A percentile compares a stretch with the other conserved stretches of the same genome.
Evolutionary conservation across 2,329 filamentous ascomycete species (phyloP).

Genomic region (Claviceps pusilla): DNA sequence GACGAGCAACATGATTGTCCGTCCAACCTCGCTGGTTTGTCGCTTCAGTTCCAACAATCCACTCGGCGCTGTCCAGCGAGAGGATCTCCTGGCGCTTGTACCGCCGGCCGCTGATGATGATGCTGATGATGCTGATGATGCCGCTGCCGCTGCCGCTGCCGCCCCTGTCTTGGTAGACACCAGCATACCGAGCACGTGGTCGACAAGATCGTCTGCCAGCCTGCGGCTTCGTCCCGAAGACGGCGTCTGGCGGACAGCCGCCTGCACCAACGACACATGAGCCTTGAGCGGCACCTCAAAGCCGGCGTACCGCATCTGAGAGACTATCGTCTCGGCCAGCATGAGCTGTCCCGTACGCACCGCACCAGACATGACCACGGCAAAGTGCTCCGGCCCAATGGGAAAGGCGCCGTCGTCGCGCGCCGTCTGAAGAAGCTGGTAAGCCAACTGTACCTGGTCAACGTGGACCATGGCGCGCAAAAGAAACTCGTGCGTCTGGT

Average conservation of each 20-base stretch:
- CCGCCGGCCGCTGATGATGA: background rate
- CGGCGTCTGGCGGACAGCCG: constrained; percentile 16
- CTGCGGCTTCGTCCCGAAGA: constrained; percentile 12
- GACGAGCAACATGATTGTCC: constrained; percentile 20
- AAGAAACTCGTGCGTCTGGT: constrained; percentile 34
- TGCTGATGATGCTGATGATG: no score
- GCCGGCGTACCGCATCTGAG: constrained; percentile 27
- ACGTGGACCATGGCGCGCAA: constrained; percentile 33
- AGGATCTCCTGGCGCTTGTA: background rate
- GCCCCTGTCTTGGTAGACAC: background rate
- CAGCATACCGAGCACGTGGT: constrained; percentile 14
- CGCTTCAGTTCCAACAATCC: constrained; percentile 12
- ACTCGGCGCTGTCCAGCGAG: constrained; percentile 5
- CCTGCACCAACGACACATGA: constrained; percentile 27
- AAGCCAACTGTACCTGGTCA: constrained; percentile 34
- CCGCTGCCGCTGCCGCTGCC: background rate
- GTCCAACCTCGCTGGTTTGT: constrained; percentile 17
- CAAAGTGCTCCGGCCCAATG: constrained; percentile 33
- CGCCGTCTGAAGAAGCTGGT: constrained; percentile 31
- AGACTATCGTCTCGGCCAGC: constrained; percentile 26
- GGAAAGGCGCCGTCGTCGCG: constrained; percentile 29
- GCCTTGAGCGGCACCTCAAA: constrained; percentile 28
- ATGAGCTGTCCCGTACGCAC: constrained; percentile 28
- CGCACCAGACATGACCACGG: constrained; percentile 37
- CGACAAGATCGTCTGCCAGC: constrained; percentile 16